phyloP scores from a whole-genome alignment of 2,329 filamentous ascomycete genomes.

The Verticillium zaregamsianum region DNA sequence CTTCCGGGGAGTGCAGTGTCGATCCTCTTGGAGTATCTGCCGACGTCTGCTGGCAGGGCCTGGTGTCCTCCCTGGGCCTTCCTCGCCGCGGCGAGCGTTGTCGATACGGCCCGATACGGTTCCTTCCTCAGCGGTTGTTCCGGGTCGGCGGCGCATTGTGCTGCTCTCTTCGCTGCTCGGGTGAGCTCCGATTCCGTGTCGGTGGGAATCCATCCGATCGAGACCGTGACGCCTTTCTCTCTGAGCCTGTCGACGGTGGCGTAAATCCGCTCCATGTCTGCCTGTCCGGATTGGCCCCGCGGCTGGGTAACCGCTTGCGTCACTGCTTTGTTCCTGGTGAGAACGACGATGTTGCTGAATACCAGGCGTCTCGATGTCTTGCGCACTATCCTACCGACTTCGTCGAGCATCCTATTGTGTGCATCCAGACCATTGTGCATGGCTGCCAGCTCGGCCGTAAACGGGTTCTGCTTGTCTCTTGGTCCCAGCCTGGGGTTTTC shows the following conservation, averaged over 20 bases:
- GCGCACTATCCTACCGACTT: background rate
- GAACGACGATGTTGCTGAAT: background rate
- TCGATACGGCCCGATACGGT: too few species aligned
- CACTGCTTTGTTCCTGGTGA: background rate
- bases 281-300: background rate
- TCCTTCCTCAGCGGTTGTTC: too few species aligned
- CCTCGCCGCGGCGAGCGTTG: too few species aligned
- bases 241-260: background rate
- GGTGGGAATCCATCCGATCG: background rate
- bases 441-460: constrained; percentile 7
- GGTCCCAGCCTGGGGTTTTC: background rate
- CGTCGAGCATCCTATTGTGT: background rate
- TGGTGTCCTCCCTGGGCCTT: too few species aligned
- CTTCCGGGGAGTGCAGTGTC: too few species aligned
- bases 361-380: background rate
- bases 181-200: background rate
- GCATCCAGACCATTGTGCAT: background rate
- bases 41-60: too few species aligned
- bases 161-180: background rate
- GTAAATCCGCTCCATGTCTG: background rate
- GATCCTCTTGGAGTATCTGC: too few species aligned
- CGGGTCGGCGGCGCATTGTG: too few species aligned
- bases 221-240: background rate
- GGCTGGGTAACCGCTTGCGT: background rate
- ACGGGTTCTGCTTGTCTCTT: background rate